Evolutionary conservation across 305 asterid species (phyloP), one percentile per base, ranked within the genome.

Genomic region (Solanum hybrid): DNA sequence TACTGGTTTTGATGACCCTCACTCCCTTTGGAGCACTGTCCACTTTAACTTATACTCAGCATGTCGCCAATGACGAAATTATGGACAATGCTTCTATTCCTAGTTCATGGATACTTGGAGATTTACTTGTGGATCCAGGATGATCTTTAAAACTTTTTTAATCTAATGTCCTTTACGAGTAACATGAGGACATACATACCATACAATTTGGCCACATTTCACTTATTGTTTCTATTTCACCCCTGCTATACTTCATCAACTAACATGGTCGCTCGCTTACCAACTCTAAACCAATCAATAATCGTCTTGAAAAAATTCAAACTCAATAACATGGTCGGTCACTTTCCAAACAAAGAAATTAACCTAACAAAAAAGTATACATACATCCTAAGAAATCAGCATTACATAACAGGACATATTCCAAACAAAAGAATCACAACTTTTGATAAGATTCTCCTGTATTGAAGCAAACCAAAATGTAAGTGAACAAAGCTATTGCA

Each of bases 71-170:
- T 71, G 93, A 89, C 89, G 90, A 76, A 91, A 87, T 51, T 77
- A 89, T 92, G 90, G 78, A 72, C 91, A 88, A 91, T 84, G 88
- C 90, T 87, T 78, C 86, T 87, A 36, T 88, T 76, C 86, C 87
- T 90, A 45, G 91, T 87, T 64, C 78, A 89, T 89, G 91, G 88
- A 90, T 89, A 85, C 92, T 76, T 56, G 82, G 84, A 91, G 90
- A 92, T 92, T 92, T 89, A 88, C 86, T 91, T 91, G 90, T 90
- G 85, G 91, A 93, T 94, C 91, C 93, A 93, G 76, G 36, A 80
- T 78, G 88, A 91, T 93, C 94, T 94, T 92, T 45, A 7, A 12
- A 87, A 80, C 94, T 91, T 94, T 95, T 86, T 90, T n/a, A 85
- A 88, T 27, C 90, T 89, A 91, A 91, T 91, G 90, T 91, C 95